These are phyloP conservation scores for Globisporangium paddicum DNA, from an alignment of 352 stramenopile genomes.

Conservation along the genomic window DNA sequence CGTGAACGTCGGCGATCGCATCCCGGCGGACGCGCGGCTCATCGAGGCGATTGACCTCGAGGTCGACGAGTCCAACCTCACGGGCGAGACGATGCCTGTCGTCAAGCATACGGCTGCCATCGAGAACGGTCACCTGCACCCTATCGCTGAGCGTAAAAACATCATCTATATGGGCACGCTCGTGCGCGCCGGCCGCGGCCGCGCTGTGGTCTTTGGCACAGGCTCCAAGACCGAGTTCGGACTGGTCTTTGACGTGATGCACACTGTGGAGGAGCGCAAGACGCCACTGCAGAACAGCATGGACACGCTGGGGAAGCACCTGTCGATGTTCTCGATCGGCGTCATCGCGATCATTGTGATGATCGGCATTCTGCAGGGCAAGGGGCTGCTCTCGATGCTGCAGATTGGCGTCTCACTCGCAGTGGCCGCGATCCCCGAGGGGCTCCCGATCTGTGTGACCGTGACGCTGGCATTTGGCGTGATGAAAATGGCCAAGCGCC, in stretches of 20 bases:
- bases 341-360: conserved; percentile 94
- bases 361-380: conserved; percentile 88
- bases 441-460: conserved; percentile 77
- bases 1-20: conserved; percentile 91
- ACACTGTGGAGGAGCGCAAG: conserved; percentile 91
- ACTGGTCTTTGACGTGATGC: conserved; percentile 93
- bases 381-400: conserved; percentile 94
- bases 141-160: conserved; percentile 83
- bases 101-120: conserved; percentile 61
- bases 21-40: conserved; percentile 90
- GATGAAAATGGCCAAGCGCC: conserved; percentile 84
- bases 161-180: conserved; percentile 97
- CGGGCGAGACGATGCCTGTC: conserved; percentile 89
- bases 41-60: conserved; percentile 85
- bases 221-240: conserved; percentile 95
- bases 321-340: conserved; percentile 91
- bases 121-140: conserved; percentile 57
- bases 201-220: conserved; percentile 93
- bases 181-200: conserved; percentile 88
- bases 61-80: conserved; percentile 94
- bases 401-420: conserved; percentile 93
- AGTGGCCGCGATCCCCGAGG: conserved; percentile 74
- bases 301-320: conserved; percentile 94
- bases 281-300: conserved; percentile 94
- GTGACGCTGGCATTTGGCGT: conserved; percentile 75